These are phyloP conservation scores for Nemania sp. DNA, from an alignment of 2,329 filamentous ascomycete genomes.

Conservation along the genomic window DNA sequence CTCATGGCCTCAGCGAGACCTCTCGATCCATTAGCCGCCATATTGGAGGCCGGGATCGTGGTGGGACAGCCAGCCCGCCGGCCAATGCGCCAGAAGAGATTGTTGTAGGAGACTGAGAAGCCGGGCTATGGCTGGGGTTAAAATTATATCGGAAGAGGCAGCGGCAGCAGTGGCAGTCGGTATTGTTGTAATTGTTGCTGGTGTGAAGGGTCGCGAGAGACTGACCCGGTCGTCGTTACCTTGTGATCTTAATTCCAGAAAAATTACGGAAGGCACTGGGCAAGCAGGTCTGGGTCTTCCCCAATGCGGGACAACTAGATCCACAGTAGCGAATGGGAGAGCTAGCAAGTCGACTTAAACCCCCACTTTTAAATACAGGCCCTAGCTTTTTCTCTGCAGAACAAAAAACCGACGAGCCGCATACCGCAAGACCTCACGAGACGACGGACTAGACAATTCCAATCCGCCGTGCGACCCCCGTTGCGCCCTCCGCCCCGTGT, in stretches of 20 bases:
- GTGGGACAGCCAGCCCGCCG: neutral
- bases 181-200: too few relatives aligned
- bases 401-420: neutral
- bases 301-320: slow-evolving; percentile 5
- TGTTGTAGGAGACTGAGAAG: neutral
- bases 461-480: too few relatives aligned
- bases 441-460: too few relatives aligned
- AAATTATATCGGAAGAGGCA: too few relatives aligned
- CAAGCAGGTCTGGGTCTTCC: neutral
- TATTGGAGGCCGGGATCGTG: slow-evolving; percentile 22
- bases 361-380: slow-evolving; percentile 6
- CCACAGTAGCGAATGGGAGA: slow-evolving; percentile 14
- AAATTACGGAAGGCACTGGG: slow-evolving; percentile 24
- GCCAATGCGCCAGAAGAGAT: neutral
- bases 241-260: slow-evolving; percentile 26
- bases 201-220: too few relatives aligned
- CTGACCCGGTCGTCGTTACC: neutral
- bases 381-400: slow-evolving; percentile 3
- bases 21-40: slow-evolving; percentile 54
- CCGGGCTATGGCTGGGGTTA: too few relatives aligned
- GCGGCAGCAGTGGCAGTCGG: too few relatives aligned
- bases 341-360: neutral
- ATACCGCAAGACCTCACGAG: too few relatives aligned
- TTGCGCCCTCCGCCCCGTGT: too few relatives aligned
- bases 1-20: slow-evolving; percentile 58